Base-by-base conservation (phyloP, 2,329 filamentous ascomycete species). In the Mollisia scopiformis region DNA sequence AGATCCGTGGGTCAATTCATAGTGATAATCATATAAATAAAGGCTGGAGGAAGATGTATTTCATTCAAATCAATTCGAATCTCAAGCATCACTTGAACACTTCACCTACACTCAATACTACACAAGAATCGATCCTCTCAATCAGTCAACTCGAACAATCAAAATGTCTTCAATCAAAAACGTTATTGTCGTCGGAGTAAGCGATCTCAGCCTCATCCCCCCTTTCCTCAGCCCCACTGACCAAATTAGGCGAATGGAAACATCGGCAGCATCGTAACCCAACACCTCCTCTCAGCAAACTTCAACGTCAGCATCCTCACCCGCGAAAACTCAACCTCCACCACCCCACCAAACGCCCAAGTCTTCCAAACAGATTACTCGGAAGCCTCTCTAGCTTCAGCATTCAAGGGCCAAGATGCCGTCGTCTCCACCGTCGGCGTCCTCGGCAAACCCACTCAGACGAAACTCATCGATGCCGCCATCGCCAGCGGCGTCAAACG, bases 401-500 rank as follows among this genome's bases (percentile, higher is more conserved):
- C 52, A 13, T 52, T 68, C 25, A 61, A 61, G 21, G 66, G 63
- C 8, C 66, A 69, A 56, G 68, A 69, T 54, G 68, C 65, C 11
- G 57, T 69, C 16, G 61, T 69, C 21, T 67, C 59, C 28, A 59
- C 61, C 14, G 43, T 69, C 14, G 59, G 57, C 11, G 43, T 50
- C 3, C 51, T 21, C 3, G 60, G 46, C 10, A 37, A 62, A 6
- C 25, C 49, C 5, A 13, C 27, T 2, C 66, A 69, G 25, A 51
- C 41, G 31, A 55, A 46, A 13, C 72, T 88, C 58, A 79, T 87
- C 39, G 81, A 88, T 54, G 86, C 85, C 0, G 80, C 84, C 10
- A 77, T 83, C 43, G 78, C 79, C 23, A 84, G 84, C 0, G 82
- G 83, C 14, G 83, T 88, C 7, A 79, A 83, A 68, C 78, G 84